Conservation (phyloP, 2,329 filamentous ascomycete genomes). For the Plenodomus lindquistii region DNA sequence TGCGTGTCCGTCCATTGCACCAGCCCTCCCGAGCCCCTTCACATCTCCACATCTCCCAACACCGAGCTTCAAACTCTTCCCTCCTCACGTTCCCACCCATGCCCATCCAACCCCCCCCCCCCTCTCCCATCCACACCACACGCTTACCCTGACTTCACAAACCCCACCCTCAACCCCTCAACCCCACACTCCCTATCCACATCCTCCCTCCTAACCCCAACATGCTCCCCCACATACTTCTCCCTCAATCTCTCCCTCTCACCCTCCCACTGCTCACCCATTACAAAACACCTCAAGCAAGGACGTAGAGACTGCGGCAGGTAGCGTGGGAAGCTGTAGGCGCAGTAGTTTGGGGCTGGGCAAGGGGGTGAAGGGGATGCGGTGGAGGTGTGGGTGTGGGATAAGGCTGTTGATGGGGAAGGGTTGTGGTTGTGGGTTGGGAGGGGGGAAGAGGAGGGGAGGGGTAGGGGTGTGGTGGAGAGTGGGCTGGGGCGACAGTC, state of each 20-base stretch:
- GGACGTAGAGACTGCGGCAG: constrained; percentile 20
- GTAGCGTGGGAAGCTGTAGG: constrained; percentile 22
- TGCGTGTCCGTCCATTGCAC: too few relatives aligned
- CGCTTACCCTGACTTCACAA: constrained; percentile 4
- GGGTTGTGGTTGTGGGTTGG: not conserved
- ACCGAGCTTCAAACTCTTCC: too few relatives aligned
- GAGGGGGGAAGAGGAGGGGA: too few relatives aligned
- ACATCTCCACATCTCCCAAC: not conserved
- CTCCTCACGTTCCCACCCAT: not conserved
- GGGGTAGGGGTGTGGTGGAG: too few relatives aligned
- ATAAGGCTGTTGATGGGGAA: not conserved
- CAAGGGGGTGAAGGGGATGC: not conserved
- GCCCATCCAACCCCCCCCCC: not conserved
- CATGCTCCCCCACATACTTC: constrained; percentile 23
- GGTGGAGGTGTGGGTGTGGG: not conserved
- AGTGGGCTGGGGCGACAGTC: too few relatives aligned
- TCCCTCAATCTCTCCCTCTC: constrained; percentile 18
- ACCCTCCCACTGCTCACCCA: constrained; percentile 12
- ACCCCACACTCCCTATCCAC: constrained; percentile 25
- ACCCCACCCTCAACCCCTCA: constrained; percentile 15
- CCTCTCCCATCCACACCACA: not conserved
- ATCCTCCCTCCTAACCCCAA: constrained; percentile 16
- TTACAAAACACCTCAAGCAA: constrained; percentile 29
- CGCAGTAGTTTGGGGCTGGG: constrained; percentile 18
- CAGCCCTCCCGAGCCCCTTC: too few relatives aligned